These are phyloP conservation scores for Nectriaceae sp. DNA, from an alignment of 2,329 filamentous ascomycete species.

Conservation along the genomic window DNA sequence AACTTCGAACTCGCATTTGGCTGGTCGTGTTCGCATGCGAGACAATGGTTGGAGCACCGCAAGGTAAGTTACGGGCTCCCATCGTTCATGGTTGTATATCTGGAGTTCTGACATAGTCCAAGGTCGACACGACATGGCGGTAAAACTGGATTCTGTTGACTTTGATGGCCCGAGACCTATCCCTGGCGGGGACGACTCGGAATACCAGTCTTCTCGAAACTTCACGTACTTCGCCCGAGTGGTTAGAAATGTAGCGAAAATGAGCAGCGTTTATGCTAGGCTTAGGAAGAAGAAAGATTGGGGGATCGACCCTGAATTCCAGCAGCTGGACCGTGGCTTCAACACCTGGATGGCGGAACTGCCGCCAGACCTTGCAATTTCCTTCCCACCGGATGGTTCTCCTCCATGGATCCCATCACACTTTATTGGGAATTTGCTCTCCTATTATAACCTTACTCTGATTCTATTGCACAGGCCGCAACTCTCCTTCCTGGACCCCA, in stretches of 20 bases:
- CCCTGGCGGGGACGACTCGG: constrained; percentile 70
- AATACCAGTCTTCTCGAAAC: constrained; percentile 78
- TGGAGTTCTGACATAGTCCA: constrained; percentile 13
- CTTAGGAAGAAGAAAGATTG: constrained; percentile 80
- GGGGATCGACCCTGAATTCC: constrained; percentile 82
- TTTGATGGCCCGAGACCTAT: constrained; percentile 65
- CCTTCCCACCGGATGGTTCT: constrained; percentile 75
- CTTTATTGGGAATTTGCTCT: constrained; percentile 86
- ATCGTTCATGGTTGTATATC: neutral
- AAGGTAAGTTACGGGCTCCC: constrained; percentile 59
- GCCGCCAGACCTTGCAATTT: constrained; percentile 75
- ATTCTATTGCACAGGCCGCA: constrained; percentile 90
- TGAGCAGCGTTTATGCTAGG: constrained; percentile 73
- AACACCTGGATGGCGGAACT: constrained; percentile 75
- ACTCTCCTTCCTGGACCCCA: constrained; percentile 75
- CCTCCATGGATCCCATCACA: constrained; percentile 84
- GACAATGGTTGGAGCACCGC: constrained; percentile 89
- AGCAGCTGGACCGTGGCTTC: constrained; percentile 76
- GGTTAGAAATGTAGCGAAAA: constrained; percentile 74
- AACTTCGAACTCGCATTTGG: constrained; percentile 86
- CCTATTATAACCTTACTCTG: constrained; percentile 82
- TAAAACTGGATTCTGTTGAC: constrained; percentile 76
- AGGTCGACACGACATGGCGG: constrained; percentile 78
- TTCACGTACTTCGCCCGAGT: constrained; percentile 80
- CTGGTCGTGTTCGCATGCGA: constrained; percentile 85